Evolutionary conservation across 78 protist species (phyloP).

Genomic region (Dictyostelium firmibasis): DNA sequence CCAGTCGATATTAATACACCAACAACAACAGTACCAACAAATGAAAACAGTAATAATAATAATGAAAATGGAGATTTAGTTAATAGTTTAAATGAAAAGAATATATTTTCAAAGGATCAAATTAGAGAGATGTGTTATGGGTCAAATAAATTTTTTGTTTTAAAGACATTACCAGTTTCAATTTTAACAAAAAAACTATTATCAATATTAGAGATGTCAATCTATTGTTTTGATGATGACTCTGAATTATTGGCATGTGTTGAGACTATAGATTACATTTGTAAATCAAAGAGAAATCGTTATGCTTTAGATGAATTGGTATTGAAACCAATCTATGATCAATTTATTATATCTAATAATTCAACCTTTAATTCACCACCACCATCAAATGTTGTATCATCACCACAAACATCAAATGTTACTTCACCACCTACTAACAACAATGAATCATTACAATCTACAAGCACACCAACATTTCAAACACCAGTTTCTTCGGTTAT

Average conservation of each 20-base stretch:
- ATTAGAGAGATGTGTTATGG: neutral
- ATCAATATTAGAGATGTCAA: conserved; percentile 24
- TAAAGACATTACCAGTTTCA: conserved; percentile 4
- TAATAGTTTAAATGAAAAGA: neutral
- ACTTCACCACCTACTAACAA: neutral
- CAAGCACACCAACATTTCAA: conserved; percentile 5
- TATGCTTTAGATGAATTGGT: neutral
- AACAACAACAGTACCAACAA: neutral
- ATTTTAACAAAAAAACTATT: neutral
- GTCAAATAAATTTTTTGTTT: neutral
- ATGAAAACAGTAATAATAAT: neutral
- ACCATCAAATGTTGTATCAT: neutral
- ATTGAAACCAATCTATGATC: conserved; percentile 59
- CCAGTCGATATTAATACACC: neutral
- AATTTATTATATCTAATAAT: neutral
- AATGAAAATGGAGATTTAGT: neutral
- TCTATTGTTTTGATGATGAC: conserved; percentile 40
- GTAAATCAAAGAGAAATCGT: conserved; percentile 13
- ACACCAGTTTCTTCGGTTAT: neutral
- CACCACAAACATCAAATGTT: neutral
- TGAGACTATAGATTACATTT: conserved; percentile 29
- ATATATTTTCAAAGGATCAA: neutral
- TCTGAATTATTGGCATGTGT: conserved; percentile 43
- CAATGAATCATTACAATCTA: neutral
- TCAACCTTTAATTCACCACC: neutral